Evolutionary conservation across 1,284 basidiomycete species (phyloP), one percentile per base, ranked within the genome.

Genomic region (Wallemia mellicola): DNA sequence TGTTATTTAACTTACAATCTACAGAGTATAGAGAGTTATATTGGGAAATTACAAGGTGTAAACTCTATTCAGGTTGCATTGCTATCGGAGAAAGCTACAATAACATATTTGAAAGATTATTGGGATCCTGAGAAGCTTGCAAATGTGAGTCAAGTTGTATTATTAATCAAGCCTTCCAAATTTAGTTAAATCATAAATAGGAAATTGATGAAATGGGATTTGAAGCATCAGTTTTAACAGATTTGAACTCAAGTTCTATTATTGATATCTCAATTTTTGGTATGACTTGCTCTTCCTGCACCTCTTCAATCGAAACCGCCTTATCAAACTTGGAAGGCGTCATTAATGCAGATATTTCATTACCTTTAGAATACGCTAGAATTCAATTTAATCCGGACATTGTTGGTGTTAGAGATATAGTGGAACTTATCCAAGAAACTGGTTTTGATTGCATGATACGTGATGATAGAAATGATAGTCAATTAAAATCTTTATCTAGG

Each of bases 201-300:
- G 86, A 87, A 76, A 86, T 92, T 63, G 82, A 81, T 19, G 87
- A 92, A 71, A 83, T 89, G 59, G 88, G 88, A 17, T 94, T 94
- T 67, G 88, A 89, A 68, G 86, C 88, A 0, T 77, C 80, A 0
- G 72, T 79, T 61, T 79, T 88, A 58, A 79, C 80, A 0, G 73
- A 77, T 2, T 68, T 74, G 65, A 74, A 73, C 1, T 75, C 86
- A 48, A 48, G 22, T 58, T 79, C 77, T 11, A 57, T 57, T 55
- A 60, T 64, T 15, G 54, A 57, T 19, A 75, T 94, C 27, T 79
- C 79, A 28, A 77, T 94, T 65, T 91, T 82, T 67, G 89, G 88
- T 64, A 91, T 94, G 86, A 88, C 83, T 24, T 89, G 83, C 66
- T 79, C 81, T 5, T 77, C 85, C 1, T 91, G 87, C 67, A 83